Conservation (phyloP, 1,284 basidiomycete genomes). For the Sparassis latifolia region DNA sequence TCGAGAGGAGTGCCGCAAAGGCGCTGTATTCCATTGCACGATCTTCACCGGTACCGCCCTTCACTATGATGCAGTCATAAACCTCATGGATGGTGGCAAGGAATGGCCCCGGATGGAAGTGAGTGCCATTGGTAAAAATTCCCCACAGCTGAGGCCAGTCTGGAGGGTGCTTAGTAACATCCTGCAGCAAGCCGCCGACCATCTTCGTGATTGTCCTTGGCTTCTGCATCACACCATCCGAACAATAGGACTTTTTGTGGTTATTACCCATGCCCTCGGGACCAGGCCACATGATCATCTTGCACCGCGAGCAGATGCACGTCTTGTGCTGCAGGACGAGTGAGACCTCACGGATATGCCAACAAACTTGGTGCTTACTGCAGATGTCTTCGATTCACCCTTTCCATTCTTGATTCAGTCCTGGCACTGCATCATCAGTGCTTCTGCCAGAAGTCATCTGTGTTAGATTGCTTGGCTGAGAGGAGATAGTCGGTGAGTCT, state of each 20-base stretch:
- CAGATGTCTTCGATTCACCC: not conserved
- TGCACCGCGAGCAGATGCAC: slow-evolving; percentile 5
- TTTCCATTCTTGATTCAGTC: not conserved
- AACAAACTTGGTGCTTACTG: not conserved
- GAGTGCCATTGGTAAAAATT: not conserved
- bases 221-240: slow-evolving; percentile 1
- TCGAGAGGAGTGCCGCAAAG: not conserved
- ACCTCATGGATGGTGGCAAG: not conserved
- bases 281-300: slow-evolving; percentile 5
- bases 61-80: not conserved
- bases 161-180: not conserved
- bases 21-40: not conserved
- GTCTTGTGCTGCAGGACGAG: slow-evolving; percentile 1
- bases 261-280: not conserved
- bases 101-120: not conserved
- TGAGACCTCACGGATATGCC: not conserved
- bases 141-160: not conserved
- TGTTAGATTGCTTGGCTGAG: not conserved
- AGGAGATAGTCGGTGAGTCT: not conserved
- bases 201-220: not conserved
- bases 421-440: not conserved
- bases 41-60: not conserved
- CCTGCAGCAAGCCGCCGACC: not conserved
- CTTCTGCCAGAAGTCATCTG: not conserved
- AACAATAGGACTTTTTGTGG: slow-evolving; percentile 1